Percentiles rank a stretch among this genome's conserved stretches.
Evolutionary conservation across 129 eudicot species (phyloP).

Genomic region (Cynara cardunculus): DNA sequence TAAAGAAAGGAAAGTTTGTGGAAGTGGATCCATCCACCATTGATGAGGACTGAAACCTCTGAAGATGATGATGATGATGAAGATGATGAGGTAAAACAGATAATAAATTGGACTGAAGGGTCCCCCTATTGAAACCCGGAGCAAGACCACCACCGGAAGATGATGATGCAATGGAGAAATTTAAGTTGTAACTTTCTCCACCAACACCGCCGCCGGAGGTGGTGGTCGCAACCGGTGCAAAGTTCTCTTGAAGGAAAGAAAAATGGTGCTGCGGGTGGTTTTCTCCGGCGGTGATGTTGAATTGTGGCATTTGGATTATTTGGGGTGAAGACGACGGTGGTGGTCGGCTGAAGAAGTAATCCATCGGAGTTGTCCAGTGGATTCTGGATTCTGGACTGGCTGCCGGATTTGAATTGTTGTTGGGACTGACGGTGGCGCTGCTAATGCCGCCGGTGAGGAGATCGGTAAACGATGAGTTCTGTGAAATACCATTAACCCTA

Average conservation of each 20-base stretch:
- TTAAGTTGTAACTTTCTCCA: slow-evolving; percentile 42
- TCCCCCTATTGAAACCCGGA: slow-evolving; percentile 88
- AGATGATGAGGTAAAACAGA: slow-evolving; percentile 36
- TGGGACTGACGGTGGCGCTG: background rate
- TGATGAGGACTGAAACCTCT: slow-evolving; percentile 45
- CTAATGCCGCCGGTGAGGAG: slow-evolving; percentile 43
- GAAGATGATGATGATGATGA: slow-evolving; percentile 36
- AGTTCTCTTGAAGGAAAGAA: slow-evolving; percentile 57
- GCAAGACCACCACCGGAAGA: slow-evolving; percentile 27
- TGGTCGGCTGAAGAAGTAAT: slow-evolving; percentile 30
- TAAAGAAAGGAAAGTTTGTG: slow-evolving; percentile 37
- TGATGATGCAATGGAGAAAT: slow-evolving; percentile 50
- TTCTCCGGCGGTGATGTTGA: slow-evolving; percentile 27
- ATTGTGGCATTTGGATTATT: slow-evolving; percentile 40
- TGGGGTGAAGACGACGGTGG: no score
- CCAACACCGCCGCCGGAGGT: slow-evolving; percentile 27
- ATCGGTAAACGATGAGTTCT: slow-evolving; percentile 67
- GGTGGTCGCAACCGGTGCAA: slow-evolving; percentile 36
- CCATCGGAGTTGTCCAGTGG: slow-evolving; percentile 35
- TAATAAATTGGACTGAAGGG: slow-evolving; percentile 99
- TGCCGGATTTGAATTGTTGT: background rate
- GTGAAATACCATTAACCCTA: slow-evolving; percentile 33
- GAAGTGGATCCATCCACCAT: slow-evolving; percentile 47
- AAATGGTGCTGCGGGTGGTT: slow-evolving; percentile 53
- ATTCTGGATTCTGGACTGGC: slow-evolving; percentile 14